Percentiles rank a stretch among this genome's conserved stretches.
Evolutionary conservation across 2,329 filamentous ascomycete genomes (phyloP).

Genomic region (Aaosphaeria pasadenensis): DNA sequence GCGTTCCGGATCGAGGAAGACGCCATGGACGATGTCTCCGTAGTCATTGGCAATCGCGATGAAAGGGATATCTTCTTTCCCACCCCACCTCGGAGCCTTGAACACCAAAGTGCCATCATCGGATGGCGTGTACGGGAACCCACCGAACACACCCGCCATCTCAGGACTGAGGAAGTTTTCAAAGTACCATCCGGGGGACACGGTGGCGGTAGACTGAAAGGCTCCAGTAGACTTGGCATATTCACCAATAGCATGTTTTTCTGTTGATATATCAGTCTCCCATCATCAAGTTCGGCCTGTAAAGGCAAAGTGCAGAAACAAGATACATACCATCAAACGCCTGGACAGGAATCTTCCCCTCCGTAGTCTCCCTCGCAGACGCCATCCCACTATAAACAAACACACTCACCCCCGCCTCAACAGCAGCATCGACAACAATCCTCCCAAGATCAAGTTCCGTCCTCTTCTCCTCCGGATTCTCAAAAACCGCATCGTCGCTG

Average conservation of each 20-base stretch:
- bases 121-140: constrained; percentile 39
- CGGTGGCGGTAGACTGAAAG: constrained; percentile 37
- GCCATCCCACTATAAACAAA: constrained; percentile 18
- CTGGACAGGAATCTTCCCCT: constrained; percentile 9
- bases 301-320: background rate
- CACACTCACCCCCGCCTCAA: constrained; percentile 10
- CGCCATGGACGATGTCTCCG: constrained; percentile 47
- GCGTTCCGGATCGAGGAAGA: constrained; percentile 40
- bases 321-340: constrained; percentile 16
- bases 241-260: constrained; percentile 39
- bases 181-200: constrained; percentile 43
- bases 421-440: constrained; percentile 13
- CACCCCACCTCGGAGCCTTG: constrained; percentile 39
- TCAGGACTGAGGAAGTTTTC: constrained; percentile 42
- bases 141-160: constrained; percentile 37
- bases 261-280: constrained; percentile 12
- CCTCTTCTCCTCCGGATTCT: constrained; percentile 9
- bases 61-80: constrained; percentile 38
- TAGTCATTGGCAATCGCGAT: constrained; percentile 43
- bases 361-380: constrained; percentile 10
- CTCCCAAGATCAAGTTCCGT: constrained; percentile 17
- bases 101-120: constrained; percentile 39
- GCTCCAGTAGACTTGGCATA: constrained; percentile 30
- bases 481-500: constrained; percentile 14
- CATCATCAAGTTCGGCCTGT: background rate